These are phyloP conservation scores for Seminavis robusta DNA, from an alignment of 108 stramenopile genomes.

Conservation along the genomic window DNA sequence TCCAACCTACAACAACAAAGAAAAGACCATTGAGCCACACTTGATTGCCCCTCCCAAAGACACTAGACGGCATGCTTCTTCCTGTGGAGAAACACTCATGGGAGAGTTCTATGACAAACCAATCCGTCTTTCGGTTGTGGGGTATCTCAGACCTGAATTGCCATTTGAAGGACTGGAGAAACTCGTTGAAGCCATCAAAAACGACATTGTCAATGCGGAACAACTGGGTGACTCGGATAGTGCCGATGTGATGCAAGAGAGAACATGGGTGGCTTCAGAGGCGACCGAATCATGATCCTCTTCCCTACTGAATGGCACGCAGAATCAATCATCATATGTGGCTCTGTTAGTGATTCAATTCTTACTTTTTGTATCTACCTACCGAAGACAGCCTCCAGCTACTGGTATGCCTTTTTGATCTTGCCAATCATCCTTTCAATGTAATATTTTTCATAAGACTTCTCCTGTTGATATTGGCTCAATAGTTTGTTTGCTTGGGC, in stretches of 20 bases:
- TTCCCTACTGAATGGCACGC: no score
- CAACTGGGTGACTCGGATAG: conserved; percentile 28
- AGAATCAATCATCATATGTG: no score
- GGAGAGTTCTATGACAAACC: conserved; percentile 80
- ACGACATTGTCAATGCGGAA: conserved; percentile 55
- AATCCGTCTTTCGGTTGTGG: conserved; percentile 71
- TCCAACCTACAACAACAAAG: conserved; percentile 75
- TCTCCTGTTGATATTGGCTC: no score
- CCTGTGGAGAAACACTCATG: conserved; percentile 66
- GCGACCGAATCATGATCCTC: no score
- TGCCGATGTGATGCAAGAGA: conserved; percentile 21
- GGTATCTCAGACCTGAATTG: conserved; percentile 80
- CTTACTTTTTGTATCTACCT: no score
- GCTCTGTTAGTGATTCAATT: no score
- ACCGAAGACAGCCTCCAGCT: no score
- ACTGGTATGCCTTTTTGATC: no score
- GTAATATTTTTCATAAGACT: no score
- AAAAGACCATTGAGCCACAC: conserved; percentile 59
- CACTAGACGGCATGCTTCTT: conserved; percentile 44
- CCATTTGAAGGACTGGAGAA: conserved; percentile 88
- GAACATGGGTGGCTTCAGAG: conserved; percentile 39
- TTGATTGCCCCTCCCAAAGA: conserved; percentile 55
- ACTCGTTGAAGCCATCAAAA: conserved; percentile 78
- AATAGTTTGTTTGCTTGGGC: no score
- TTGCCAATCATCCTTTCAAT: no score